Evolutionary conservation across 805 yeast species (phyloP).

Genomic region (Phaffomyces thermotolerans): DNA sequence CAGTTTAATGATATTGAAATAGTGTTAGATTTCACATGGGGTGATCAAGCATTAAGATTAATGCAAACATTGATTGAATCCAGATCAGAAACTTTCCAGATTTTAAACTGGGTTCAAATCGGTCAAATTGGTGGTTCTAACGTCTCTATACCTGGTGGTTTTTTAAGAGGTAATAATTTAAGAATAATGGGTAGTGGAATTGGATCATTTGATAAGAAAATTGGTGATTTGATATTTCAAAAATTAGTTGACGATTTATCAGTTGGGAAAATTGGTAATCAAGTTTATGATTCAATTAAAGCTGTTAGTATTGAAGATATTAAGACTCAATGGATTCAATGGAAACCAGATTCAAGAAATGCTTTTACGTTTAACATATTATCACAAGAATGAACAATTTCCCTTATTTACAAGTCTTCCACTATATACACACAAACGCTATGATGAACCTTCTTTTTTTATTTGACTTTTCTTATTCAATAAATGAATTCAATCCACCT

Average conservation of each 20-base stretch:
- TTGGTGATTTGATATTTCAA: background rate
- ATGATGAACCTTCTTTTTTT: no score
- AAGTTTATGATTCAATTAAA: background rate
- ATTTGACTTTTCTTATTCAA: background rate
- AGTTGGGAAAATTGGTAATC: background rate
- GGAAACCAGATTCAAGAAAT: slow-evolving; percentile 6
- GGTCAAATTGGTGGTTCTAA: slow-evolving; percentile 10
- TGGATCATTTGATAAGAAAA: slow-evolving; percentile 4
- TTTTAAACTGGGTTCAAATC: slow-evolving; percentile 8
- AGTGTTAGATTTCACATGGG: slow-evolving; percentile 11
- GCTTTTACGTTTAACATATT: background rate
- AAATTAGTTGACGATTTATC: slow-evolving; percentile 1
- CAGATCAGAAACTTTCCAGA: background rate
- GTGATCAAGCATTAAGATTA: slow-evolving; percentile 1
- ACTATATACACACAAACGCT: no score
- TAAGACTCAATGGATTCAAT: slow-evolving; percentile 4
- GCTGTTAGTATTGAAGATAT: slow-evolving; percentile 1
- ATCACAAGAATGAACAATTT: background rate
- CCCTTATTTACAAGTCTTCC: background rate
- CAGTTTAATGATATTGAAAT: slow-evolving; percentile 3
- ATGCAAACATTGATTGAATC: background rate
- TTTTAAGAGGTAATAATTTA: slow-evolving; percentile 6
- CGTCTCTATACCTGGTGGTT: slow-evolving; percentile 2
- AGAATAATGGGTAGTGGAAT: slow-evolving; percentile 8
- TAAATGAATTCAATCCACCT: slow-evolving; percentile 8